Evolutionary conservation across 2,329 filamentous ascomycete species (phyloP).

Genomic region (Hypoxylon sp.): DNA sequence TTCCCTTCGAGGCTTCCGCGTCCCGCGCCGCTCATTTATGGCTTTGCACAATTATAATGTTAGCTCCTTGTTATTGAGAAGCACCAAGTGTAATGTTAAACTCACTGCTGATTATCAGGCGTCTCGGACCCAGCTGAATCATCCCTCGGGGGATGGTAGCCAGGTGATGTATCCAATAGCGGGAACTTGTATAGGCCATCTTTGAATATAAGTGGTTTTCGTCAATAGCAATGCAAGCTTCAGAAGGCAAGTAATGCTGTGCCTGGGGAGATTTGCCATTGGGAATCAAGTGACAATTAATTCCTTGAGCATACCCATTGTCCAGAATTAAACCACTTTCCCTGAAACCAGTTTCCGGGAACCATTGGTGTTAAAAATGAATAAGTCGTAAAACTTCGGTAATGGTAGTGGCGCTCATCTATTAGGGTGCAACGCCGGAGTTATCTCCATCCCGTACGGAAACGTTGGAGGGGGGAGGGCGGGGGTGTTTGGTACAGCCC

Average conservation of each 20-base stretch:
- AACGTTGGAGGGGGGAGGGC: constrained; percentile 21
- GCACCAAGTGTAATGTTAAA: neutral
- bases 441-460: constrained; percentile 33
- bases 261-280: neutral
- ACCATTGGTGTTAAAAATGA: neutral
- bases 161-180: too few species aligned
- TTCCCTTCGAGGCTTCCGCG: neutral
- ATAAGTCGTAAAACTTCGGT: neutral
- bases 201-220: too few species aligned
- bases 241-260: neutral
- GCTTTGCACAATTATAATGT: neutral
- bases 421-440: constrained; percentile 30
- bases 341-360: neutral
- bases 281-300: neutral
- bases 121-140: too few species aligned
- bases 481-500: constrained; percentile 8
- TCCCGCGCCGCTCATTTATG: neutral
- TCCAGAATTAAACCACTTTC: too few species aligned
- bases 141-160: too few species aligned
- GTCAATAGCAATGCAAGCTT: neutral
- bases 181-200: too few species aligned
- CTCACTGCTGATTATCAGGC: neutral
- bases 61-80: neutral
- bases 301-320: too few species aligned
- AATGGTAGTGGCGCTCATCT: neutral